Percentiles rank a stretch among this genome's conserved stretches.
Evolutionary conservation across 192 early-diverging fungal species (phyloP).

Genomic region (Rhizophlyctis rosea): DNA sequence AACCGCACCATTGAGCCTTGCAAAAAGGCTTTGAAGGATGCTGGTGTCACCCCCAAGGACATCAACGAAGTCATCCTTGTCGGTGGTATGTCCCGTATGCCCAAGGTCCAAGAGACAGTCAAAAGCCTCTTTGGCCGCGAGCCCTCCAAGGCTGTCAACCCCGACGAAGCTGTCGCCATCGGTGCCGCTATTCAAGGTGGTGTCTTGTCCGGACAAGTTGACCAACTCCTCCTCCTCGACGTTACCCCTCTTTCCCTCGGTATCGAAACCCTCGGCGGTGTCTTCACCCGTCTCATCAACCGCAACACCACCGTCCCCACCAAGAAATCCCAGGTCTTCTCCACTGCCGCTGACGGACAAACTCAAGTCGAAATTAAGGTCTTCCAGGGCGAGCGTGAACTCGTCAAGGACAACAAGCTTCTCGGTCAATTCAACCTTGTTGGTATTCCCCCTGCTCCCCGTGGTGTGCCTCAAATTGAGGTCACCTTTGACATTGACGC

Average conservation of each 20-base stretch:
- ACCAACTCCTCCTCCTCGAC: constrained; percentile 92
- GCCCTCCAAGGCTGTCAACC: constrained; percentile 94
- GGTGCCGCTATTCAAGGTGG: constrained; percentile 98
- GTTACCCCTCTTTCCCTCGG: constrained; percentile 97
- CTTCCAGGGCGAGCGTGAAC: constrained; percentile 98
- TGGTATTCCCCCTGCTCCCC: constrained; percentile 93
- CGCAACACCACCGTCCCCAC: constrained; percentile 99
- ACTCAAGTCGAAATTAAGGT: constrained; percentile 97
- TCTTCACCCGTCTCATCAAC: constrained; percentile 95
- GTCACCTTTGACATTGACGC: constrained; percentile 99
- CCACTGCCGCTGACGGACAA: constrained; percentile 97
- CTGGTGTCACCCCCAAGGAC: constrained; percentile 72
- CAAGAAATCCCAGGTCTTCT: constrained; percentile 99
- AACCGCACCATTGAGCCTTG: constrained; percentile 89
- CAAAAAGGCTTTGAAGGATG: constrained; percentile 96
- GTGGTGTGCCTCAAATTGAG: constrained; percentile 96
- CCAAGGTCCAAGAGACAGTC: constrained; percentile 93
- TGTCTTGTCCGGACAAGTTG: constrained; percentile 93
- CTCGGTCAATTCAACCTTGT: constrained; percentile 96
- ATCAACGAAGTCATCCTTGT: constrained; percentile 95
- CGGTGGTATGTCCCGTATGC: constrained; percentile 97
- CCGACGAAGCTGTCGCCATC: constrained; percentile 97
- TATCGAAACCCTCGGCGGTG: constrained; percentile 97
- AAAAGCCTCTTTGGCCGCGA: constrained; percentile 86
- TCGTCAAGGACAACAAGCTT: constrained; percentile 96